phyloP scores from a whole-genome alignment of 805 yeast genomes.

The Saccharomycopsis guyanensis region DNA sequence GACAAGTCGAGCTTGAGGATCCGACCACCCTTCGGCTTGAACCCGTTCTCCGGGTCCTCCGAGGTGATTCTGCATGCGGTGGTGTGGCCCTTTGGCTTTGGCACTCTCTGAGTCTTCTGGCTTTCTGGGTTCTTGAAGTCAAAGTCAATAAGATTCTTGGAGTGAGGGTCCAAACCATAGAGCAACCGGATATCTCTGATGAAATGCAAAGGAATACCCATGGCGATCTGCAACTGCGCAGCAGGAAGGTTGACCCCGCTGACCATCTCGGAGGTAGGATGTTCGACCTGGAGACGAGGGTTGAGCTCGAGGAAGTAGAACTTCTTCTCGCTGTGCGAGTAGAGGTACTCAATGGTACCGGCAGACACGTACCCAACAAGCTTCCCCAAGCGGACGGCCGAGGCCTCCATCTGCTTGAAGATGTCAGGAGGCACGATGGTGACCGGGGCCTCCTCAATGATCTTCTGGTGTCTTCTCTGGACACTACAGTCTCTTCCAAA shows the following conservation, averaged over 20 bases:
- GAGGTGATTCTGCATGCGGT: conserved; percentile 99
- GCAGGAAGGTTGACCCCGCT: conserved; percentile 97
- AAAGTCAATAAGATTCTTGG: conserved; percentile 84
- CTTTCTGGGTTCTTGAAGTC: conserved; percentile 71
- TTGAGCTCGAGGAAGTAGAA: conserved; percentile 94
- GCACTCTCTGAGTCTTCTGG: conserved; percentile 76
- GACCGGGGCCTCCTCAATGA: conserved; percentile 98
- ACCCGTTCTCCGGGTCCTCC: conserved; percentile 99
- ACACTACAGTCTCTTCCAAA: conserved; percentile 99
- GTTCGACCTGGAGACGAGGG: conserved; percentile 99
- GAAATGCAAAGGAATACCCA: conserved; percentile 98
- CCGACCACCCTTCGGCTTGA: conserved; percentile 97
- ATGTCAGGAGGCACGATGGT: conserved; percentile 85
- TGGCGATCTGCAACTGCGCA: conserved; percentile 96
- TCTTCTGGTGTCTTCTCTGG: conserved; percentile 98
- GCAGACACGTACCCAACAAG: conserved; percentile 98
- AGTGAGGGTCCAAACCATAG: conserved; percentile 95
- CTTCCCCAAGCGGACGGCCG: conserved; percentile 95
- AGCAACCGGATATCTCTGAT: conserved; percentile 85
- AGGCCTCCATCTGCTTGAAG: conserved; percentile 86
- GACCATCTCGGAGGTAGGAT: conserved; percentile 99
- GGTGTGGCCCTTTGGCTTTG: conserved; percentile 96
- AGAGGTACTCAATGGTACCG: conserved; percentile 97
- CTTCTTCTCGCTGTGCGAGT: conserved; percentile 88
- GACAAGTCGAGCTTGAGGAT: conserved; percentile 94